phyloP scores from a whole-genome alignment of 2,329 filamentous ascomycete genomes.

The Cladorrhinum sp. region DNA sequence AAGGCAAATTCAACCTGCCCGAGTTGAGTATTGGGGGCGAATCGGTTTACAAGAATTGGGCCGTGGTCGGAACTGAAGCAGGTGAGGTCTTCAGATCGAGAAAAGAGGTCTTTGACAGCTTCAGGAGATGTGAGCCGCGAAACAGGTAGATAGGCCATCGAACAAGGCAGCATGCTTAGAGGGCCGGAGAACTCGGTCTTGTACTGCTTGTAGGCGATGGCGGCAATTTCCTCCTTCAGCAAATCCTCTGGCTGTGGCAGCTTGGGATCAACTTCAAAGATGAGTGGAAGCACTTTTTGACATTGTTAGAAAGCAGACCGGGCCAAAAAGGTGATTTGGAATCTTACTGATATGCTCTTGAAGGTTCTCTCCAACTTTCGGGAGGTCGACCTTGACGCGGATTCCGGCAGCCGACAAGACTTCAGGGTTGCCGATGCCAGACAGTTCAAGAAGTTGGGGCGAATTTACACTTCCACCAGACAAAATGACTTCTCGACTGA shows the following conservation, averaged over 20 bases:
- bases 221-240: constrained; percentile 29
- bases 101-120: not conserved
- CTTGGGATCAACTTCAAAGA: constrained; percentile 45
- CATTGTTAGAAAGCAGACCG: constrained; percentile 15
- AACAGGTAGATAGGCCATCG: constrained; percentile 43
- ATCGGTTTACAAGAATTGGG: constrained; percentile 33
- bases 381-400: constrained; percentile 41
- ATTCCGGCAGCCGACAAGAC: constrained; percentile 43
- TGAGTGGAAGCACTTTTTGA: constrained; percentile 38
- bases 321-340: too few relatives aligned
- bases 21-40: constrained; percentile 31
- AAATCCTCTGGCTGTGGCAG: constrained; percentile 42
- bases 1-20: constrained; percentile 51
- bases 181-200: constrained; percentile 31
- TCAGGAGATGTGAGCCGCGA: constrained; percentile 33
- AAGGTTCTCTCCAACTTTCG: constrained; percentile 47
- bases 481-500: constrained; percentile 52
- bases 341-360: constrained; percentile 43
- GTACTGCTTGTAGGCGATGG: constrained; percentile 36
- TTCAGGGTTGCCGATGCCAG: constrained; percentile 52
- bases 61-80: constrained; percentile 27
- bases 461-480: constrained; percentile 57
- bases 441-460: constrained; percentile 59
- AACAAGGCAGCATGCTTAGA: constrained; percentile 39
- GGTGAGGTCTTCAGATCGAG: constrained; percentile 22